phyloP scores from a whole-genome alignment of 192 early-diverging fungal genomes.

The Funneliformis mosseae region DNA sequence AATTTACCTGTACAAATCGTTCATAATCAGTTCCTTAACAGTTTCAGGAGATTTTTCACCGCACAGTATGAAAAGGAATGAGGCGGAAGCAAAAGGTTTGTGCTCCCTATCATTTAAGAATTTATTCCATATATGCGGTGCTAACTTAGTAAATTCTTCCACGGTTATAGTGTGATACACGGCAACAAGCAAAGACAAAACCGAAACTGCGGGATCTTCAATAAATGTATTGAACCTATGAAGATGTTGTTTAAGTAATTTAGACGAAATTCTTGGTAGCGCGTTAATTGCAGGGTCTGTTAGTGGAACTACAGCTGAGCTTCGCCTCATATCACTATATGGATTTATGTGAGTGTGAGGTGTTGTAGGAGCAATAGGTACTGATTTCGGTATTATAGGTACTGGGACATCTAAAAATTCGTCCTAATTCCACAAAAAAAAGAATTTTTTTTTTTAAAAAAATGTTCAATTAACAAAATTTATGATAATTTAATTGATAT shows the following conservation, averaged over 20 bases:
- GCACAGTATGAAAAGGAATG: constrained; percentile 60
- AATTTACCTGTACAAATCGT: constrained; percentile 54
- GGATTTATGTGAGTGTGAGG: not conserved
- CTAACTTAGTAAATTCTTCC: constrained; percentile 44
- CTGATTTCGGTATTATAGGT: constrained; percentile 11
- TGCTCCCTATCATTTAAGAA: constrained; percentile 53
- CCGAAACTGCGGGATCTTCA: constrained; percentile 37
- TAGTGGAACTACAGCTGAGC: not conserved
- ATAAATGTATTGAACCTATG: constrained; percentile 6
- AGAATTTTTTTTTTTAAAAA: not conserved
- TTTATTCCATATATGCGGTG: constrained; percentile 48
- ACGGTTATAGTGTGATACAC: constrained; percentile 50
- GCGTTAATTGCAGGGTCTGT: not conserved
- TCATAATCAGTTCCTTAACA: constrained; percentile 43
- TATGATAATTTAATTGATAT: too few species aligned
- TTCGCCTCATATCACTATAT: not conserved
- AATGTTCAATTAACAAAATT: too few species aligned
- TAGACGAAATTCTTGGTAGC: not conserved
- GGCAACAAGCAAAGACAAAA: constrained; percentile 53
- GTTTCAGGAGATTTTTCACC: constrained; percentile 53
- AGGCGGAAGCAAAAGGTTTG: constrained; percentile 45
- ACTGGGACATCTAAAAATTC: constrained; percentile 12
- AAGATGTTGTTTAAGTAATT: not conserved
- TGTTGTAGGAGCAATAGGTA: not conserved
- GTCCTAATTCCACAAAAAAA: not conserved